Percentiles rank a stretch among this genome's conserved stretches.
Evolutionary conservation across 2,329 filamentous ascomycete genomes (phyloP).

Genomic region (Talaromyces sp.): DNA sequence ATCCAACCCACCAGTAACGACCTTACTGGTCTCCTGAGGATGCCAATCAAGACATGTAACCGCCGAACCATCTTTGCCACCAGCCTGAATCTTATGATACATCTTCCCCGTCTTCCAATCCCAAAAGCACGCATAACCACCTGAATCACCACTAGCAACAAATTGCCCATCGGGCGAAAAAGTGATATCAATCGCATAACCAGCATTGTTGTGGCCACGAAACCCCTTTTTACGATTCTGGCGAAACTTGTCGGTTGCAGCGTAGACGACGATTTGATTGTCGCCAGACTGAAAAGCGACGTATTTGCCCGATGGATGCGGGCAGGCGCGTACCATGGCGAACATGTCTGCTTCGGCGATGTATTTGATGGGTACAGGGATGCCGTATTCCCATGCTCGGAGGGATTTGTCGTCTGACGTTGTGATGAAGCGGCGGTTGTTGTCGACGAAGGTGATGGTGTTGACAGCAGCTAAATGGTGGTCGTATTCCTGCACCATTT

Average conservation of each 20-base stretch:
- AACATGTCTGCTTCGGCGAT: conserved; percentile 99
- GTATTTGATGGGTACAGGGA: conserved; percentile 97
- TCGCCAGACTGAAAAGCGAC: conserved; percentile 90
- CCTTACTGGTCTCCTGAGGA: conserved; percentile 93
- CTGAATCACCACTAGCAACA: conserved; percentile 79
- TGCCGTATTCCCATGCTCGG: conserved; percentile 96
- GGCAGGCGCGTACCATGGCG: conserved; percentile 78
- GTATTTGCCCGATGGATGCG: conserved; percentile 88
- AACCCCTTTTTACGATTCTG: conserved; percentile 98
- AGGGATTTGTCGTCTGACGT: conserved; percentile 96
- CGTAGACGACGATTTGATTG: conserved; percentile 96
- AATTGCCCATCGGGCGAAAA: conserved; percentile 92
- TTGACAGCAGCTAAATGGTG: conserved; percentile 98
- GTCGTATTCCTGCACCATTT: conserved; percentile 94
- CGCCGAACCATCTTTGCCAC: conserved; percentile 64
- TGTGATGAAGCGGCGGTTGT: conserved; percentile 92
- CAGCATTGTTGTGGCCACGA: conserved; percentile 91
- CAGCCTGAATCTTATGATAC: conserved; percentile 90
- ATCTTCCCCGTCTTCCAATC: conserved; percentile 99
- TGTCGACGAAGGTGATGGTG: conserved; percentile 93
- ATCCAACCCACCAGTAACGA: conserved; percentile 84
- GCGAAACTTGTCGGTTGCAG: conserved; percentile 89
- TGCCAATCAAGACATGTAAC: conserved; percentile 92
- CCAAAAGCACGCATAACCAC: conserved; percentile 92
- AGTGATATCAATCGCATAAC: conserved; percentile 84